Conservation (phyloP, 495 filamentous ascomycete genomes). For the Annulohypoxylon nitens region DNA sequence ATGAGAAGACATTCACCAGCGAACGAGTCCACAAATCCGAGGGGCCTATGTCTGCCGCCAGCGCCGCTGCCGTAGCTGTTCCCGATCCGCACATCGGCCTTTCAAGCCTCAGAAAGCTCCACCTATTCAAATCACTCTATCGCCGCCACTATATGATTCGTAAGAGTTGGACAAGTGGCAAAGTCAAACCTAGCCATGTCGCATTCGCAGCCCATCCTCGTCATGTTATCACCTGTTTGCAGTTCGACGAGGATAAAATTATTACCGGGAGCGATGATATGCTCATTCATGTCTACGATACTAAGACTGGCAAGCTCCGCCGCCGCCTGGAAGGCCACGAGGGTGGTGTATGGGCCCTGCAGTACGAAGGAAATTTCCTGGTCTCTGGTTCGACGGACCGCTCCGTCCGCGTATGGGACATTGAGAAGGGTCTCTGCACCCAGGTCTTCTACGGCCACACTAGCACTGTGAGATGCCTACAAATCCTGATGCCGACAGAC, state of each 20-base stretch:
- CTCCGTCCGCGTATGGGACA: conserved; percentile 97
- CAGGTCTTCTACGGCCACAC: conserved; percentile 98
- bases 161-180: conserved; percentile 87
- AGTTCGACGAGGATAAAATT: conserved; percentile 98
- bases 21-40: conserved; percentile 68
- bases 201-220: conserved; percentile 95
- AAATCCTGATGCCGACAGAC: conserved; percentile 89
- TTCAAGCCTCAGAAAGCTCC: conserved; percentile 80
- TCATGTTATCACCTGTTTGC: conserved; percentile 96
- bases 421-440: conserved; percentile 87
- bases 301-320: conserved; percentile 88
- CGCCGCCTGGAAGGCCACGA: conserved; percentile 91
- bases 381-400: conserved; percentile 98
- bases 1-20: conserved; percentile 50
- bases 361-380: conserved; percentile 93
- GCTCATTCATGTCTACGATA: conserved; percentile 98
- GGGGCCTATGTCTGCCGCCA: conserved; percentile 88
- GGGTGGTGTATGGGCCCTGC: conserved; percentile 96
- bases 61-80: conserved; percentile 81
- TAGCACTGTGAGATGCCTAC: conserved; percentile 94
- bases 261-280: conserved; percentile 98
- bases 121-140: conserved; percentile 97
- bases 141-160: conserved; percentile 90
- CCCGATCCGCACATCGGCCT: conserved; percentile 86
- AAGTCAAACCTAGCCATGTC: conserved; percentile 90